Percentiles rank a stretch among this genome's conserved stretches.
Evolutionary conservation across 1,284 basidiomycete genomes (phyloP).

Genomic region (Austroboletus niveus): DNA sequence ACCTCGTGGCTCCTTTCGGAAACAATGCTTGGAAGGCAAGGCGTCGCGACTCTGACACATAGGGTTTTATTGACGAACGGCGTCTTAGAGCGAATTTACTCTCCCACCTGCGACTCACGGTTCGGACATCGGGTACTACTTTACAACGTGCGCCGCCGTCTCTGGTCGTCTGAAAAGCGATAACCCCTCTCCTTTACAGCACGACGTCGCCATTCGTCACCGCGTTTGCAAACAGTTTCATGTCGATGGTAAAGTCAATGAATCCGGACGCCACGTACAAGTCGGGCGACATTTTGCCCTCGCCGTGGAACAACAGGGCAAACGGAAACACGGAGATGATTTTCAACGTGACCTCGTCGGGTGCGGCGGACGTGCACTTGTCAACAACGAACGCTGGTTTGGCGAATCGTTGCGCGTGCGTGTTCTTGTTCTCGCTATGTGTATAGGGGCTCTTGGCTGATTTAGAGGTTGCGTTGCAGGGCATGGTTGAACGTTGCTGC

Average conservation of each 20-base stretch:
- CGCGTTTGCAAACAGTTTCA: conserved; percentile 25
- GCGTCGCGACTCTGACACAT: background rate
- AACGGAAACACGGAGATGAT: conserved; percentile 7
- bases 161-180: background rate
- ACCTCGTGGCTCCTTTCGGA: conserved; percentile 11
- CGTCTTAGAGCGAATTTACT: conserved; percentile 10
- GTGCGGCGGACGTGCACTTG: conserved; percentile 2
- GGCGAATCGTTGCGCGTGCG: conserved; percentile 23
- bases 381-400: conserved; percentile 10
- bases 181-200: conserved; percentile 9
- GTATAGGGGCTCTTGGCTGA: background rate
- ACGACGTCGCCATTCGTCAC: conserved; percentile 15
- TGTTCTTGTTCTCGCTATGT: background rate
- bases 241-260: conserved; percentile 18
- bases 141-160: background rate
- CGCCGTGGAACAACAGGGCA: conserved; percentile 14
- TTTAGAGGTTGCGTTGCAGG: background rate
- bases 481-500: conserved; percentile 16
- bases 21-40: conserved; percentile 16
- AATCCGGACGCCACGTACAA: conserved; percentile 11
- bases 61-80: background rate
- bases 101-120: conserved; percentile 1
- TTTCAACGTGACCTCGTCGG: conserved; percentile 8
- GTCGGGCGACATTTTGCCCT: conserved; percentile 16
- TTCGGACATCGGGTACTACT: background rate